phyloP scores from a whole-genome alignment of 2,329 filamentous ascomycete genomes.

The Cercospora zeae-maydis region DNA sequence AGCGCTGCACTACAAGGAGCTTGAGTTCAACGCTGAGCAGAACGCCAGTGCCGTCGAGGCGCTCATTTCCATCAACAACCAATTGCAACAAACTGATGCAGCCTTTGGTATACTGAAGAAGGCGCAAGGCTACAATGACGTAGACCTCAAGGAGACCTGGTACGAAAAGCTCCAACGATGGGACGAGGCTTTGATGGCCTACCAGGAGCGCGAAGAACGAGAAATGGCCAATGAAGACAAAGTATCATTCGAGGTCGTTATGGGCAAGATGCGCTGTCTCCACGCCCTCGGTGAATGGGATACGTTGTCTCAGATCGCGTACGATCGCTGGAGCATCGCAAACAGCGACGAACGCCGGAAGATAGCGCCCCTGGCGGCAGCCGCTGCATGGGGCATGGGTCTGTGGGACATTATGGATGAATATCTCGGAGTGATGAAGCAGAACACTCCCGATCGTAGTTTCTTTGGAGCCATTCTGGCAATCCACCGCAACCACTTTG shows the following conservation, averaged over 20 bases:
- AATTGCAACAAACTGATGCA: slow-evolving; percentile 96
- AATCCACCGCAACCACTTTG: slow-evolving; percentile 92
- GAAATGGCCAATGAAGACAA: slow-evolving; percentile 43
- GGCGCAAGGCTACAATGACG: slow-evolving; percentile 92
- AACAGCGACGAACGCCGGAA: slow-evolving; percentile 80
- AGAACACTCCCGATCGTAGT: slow-evolving; percentile 85
- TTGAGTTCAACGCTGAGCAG: slow-evolving; percentile 97
- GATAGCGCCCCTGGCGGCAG: slow-evolving; percentile 90
- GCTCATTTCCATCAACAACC: slow-evolving; percentile 98
- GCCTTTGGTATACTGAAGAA: slow-evolving; percentile 96
- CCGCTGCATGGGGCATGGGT: slow-evolving; percentile 90
- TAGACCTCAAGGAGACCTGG: slow-evolving; percentile 96
- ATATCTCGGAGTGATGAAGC: slow-evolving; percentile 92
- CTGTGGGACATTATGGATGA: slow-evolving; percentile 99
- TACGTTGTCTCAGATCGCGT: slow-evolving; percentile 77
- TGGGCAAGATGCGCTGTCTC: slow-evolving; percentile 99
- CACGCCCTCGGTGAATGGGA: slow-evolving; percentile 98
- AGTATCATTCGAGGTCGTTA: slow-evolving; percentile 84
- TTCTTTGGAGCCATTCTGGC: slow-evolving; percentile 97
- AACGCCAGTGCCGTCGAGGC: slow-evolving; percentile 94
- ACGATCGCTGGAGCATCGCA: slow-evolving; percentile 91
- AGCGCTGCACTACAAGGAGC: slow-evolving; percentile 95
- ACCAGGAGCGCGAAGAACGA: slow-evolving; percentile 78
- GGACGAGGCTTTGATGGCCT: slow-evolving; percentile 93
- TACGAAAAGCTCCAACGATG: slow-evolving; percentile 97